Conservation (phyloP, 768 basidiomycete species). For the Hericium erinaceus region DNA sequence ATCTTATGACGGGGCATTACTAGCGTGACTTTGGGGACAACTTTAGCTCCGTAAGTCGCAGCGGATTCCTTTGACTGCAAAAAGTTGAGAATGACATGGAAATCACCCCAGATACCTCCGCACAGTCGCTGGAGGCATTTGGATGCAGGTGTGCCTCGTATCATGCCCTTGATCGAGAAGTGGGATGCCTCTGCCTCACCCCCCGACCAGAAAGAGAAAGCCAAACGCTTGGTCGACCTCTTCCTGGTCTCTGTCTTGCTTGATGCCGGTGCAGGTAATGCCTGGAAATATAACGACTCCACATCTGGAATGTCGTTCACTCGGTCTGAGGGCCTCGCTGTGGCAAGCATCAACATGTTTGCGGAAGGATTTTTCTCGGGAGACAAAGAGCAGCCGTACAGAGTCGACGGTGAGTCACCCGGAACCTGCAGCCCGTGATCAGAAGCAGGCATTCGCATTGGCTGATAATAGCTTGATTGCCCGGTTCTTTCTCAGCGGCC, state of each 20-base stretch:
- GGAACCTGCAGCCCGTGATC: neutral
- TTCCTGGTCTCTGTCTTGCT: constrained; percentile 87
- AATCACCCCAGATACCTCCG: constrained; percentile 55
- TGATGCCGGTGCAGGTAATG: constrained; percentile 86
- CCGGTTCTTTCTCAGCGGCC: constrained; percentile 36
- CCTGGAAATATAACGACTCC: constrained; percentile 69
- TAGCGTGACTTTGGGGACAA: constrained; percentile 76
- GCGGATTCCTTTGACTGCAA: neutral
- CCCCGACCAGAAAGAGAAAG: constrained; percentile 46
- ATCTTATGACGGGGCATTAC: neutral
- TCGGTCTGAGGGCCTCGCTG: constrained; percentile 77
- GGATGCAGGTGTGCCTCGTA: constrained; percentile 56
- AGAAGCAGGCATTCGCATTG: neutral
- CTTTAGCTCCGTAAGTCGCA: constrained; percentile 45
- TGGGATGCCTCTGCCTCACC: constrained; percentile 40
- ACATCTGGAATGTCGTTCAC: constrained; percentile 42
- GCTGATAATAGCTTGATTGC: constrained; percentile 5
- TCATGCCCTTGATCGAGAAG: constrained; percentile 45
- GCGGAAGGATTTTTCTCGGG: constrained; percentile 73
- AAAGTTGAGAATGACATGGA: neutral
- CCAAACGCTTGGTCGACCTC: constrained; percentile 76
- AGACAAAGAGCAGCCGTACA: constrained; percentile 45
- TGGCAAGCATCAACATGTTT: constrained; percentile 91
- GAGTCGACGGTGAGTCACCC: constrained; percentile 65
- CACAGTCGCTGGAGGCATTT: constrained; percentile 90